Percentiles rank a stretch among this genome's conserved stretches.
These are phyloP conservation scores for Gynostemma pentaphyllum DNA, from an alignment of 306 rosid species.

Conservation along the genomic window DNA sequence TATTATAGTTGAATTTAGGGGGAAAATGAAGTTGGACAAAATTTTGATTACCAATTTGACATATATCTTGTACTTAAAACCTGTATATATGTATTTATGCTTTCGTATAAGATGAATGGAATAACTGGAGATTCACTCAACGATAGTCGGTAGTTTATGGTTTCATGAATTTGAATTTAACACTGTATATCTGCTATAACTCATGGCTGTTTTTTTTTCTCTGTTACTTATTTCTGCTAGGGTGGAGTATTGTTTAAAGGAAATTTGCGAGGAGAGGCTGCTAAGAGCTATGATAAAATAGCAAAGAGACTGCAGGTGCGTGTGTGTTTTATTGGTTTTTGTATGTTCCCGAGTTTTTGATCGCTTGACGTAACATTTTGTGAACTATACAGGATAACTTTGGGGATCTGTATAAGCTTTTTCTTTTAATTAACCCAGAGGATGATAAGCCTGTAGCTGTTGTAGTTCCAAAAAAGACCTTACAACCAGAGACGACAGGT, in stretches of 20 bases:
- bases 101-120: no score
- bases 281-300: conserved; percentile 82
- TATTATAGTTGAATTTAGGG: no score
- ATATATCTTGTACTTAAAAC: no score
- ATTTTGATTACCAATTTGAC: no score
- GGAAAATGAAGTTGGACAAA: no score
- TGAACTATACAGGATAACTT: conserved; percentile 50
- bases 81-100: no score
- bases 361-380: background rate
- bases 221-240: conserved; percentile 33
- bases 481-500: conserved; percentile 93
- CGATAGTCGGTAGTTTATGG: no score
- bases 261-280: conserved; percentile 82
- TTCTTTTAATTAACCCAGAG: conserved; percentile 89
- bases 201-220: background rate
- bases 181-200: no score
- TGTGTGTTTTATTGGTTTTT: background rate
- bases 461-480: conserved; percentile 75
- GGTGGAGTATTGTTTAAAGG: conserved; percentile 95
- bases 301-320: conserved; percentile 73
- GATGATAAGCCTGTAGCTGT: conserved; percentile 95
- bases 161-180: no score
- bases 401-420: conserved; percentile 75
- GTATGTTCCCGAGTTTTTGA: background rate
- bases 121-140: no score